Percentiles rank a stretch among this genome's conserved stretches.
These are phyloP conservation scores for Nothophoma quercina DNA, from an alignment of 2,329 filamentous ascomycete genomes.

Conservation along the genomic window DNA sequence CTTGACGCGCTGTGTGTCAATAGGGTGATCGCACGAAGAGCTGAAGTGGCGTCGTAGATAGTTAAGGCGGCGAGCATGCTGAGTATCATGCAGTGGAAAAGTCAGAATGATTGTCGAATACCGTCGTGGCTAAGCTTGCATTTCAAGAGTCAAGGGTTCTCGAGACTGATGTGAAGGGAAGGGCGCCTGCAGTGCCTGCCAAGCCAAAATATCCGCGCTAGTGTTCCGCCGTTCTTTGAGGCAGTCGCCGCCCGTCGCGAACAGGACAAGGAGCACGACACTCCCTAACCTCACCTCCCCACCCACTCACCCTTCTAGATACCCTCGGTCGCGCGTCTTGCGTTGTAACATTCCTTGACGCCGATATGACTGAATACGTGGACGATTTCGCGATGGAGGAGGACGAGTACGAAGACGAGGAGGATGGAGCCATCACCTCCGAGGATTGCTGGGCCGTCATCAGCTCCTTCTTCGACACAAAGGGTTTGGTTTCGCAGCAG, in stretches of 20 bases:
- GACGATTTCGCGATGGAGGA: conserved; percentile 71
- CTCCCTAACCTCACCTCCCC: conserved; percentile 21
- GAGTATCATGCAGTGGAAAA: too few species aligned
- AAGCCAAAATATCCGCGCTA: conserved; percentile 16
- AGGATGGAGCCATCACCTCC: conserved; percentile 78
- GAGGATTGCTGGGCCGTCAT: conserved; percentile 99
- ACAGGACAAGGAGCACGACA: conserved; percentile 26
- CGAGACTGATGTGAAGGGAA: background rate
- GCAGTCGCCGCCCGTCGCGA: conserved; percentile 35
- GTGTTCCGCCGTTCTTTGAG: conserved; percentile 27
- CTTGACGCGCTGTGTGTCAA: too few species aligned
- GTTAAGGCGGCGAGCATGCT: too few species aligned
- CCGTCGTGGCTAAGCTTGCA: too few species aligned
- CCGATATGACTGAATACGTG: conserved; percentile 60
- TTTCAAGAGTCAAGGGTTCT: too few species aligned
- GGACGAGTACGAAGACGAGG: conserved; percentile 66
- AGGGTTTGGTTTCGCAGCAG: conserved; percentile 96
- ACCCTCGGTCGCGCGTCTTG: conserved; percentile 13
- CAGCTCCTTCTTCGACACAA: conserved; percentile 93
- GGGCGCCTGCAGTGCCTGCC: conserved; percentile 3
- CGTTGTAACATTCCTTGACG: conserved; percentile 10
- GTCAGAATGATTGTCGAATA: too few species aligned
- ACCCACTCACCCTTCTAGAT: conserved; percentile 18
- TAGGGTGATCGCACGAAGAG: too few species aligned
- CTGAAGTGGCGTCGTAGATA: too few species aligned